Base-by-base conservation (phyloP, 179 eudicot species). In the Actinidia polygama region DNA sequence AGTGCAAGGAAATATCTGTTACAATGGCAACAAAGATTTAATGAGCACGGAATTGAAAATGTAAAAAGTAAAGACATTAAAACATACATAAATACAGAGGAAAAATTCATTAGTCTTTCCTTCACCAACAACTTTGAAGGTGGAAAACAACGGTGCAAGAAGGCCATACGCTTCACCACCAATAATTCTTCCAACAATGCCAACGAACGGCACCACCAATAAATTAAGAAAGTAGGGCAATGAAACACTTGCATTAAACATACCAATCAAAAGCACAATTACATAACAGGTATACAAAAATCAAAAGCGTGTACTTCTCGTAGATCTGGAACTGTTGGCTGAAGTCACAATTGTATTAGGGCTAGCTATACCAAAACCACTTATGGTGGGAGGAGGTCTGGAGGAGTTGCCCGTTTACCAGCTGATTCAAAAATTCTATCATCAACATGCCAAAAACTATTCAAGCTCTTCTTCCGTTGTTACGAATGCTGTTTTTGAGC, bases 261-360 rank as follows among this genome's bases (percentile, higher is more conserved):
- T n/a, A n/a, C n/a, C n/a, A n/a, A n/a, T n/a, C n/a, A n/a, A n/a
- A n/a, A n/a, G n/a, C n/a, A n/a, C n/a, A n/a, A n/a, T n/a, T n/a
- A n/a, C n/a, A n/a, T n/a, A n/a, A n/a, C n/a, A n/a, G n/a, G n/a
- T n/a, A n/a, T n/a, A n/a, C n/a, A n/a, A n/a, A n/a, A n/a, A n/a
- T n/a, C n/a, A n/a, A n/a, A n/a, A n/a, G n/a, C n/a, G 96, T 61
- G 98, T 95, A 80, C 94, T 93, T 86, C 98, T 92, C 63, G 93
- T 84, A 75, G 96, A 87, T 77, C 98, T 98, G 79, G 95, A 90
- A 30, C 94, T 91, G 86, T 87, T 93, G 82, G 92, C 88, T 64
- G 94, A 88, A 67, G 86, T 87, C 40, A 90, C 71, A 11, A 90
- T 88, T 11, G 91, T 82, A 82, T 87, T 89, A 68, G 98, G 98